A percentile compares a stretch with the other conserved stretches of the same genome.
These are phyloP conservation scores for Colletotrichum sp. DNA, from an alignment of 2,329 filamentous ascomycete species.

Conservation along the genomic window DNA sequence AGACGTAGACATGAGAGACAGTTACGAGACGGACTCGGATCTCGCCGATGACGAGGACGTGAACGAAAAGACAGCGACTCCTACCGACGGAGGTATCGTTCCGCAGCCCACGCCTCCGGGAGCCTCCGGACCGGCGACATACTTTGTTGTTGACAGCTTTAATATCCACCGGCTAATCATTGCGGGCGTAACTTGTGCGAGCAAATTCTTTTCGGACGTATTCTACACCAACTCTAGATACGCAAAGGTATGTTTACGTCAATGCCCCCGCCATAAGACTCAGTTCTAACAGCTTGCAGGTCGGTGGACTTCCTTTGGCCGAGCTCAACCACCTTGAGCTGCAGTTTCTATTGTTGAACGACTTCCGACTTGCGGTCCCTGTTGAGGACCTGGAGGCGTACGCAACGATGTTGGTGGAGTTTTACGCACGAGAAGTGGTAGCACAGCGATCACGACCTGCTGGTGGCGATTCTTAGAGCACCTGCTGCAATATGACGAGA, in stretches of 20 bases:
- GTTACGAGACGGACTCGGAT: constrained; percentile 52
- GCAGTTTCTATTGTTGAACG: constrained; percentile 93
- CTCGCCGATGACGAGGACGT: constrained; percentile 50
- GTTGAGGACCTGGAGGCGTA: constrained; percentile 97
- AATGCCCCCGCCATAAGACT: too few relatives aligned
- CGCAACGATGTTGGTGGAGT: constrained; percentile 97
- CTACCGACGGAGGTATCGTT: constrained; percentile 20
- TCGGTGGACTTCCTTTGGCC: constrained; percentile 87
- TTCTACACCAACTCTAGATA: constrained; percentile 99
- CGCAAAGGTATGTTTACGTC: constrained; percentile 76
- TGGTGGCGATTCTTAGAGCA: constrained; percentile 1
- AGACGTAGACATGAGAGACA: constrained; percentile 42
- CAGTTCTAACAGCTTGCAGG: constrained; percentile 56
- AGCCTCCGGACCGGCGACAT: constrained; percentile 48
- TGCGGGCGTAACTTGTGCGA: constrained; percentile 95
- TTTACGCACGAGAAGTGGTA: constrained; percentile 91
- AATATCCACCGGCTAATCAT: constrained; percentile 98
- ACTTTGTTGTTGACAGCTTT: constrained; percentile 97
- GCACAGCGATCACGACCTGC: constrained; percentile 30
- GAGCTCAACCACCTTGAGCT: constrained; percentile 96
- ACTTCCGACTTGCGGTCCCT: constrained; percentile 90
- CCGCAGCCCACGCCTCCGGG: constrained; percentile 15
- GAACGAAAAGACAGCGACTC: constrained; percentile 25
- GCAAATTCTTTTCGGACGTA: constrained; percentile 99
- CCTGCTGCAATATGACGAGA: constrained; percentile 11